A percentile compares a stretch with the other conserved stretches of the same genome.
phyloP scores from a whole-genome alignment of 2,329 filamentous ascomycete genomes.

The Colletotrichum salicis region DNA sequence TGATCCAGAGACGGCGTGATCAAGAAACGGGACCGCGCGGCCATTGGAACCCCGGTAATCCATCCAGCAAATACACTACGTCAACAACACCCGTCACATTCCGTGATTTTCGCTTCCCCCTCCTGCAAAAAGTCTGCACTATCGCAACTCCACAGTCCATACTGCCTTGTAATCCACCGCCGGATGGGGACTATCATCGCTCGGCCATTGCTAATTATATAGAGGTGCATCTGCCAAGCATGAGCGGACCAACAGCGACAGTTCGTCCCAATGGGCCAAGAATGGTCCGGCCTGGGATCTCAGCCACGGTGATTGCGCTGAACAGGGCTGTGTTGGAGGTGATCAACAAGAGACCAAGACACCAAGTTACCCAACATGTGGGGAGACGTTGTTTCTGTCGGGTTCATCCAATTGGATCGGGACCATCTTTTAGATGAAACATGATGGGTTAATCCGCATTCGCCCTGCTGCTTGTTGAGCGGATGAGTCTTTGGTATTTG shows the following conservation, averaged over 20 bases:
- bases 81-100: conserved; percentile 8
- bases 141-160: conserved; percentile 22
- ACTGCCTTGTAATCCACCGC: conserved; percentile 1
- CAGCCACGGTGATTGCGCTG: conserved; percentile 35
- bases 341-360: conserved; percentile 14
- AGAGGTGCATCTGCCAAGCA: conserved; percentile 28
- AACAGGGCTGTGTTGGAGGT: conserved; percentile 26
- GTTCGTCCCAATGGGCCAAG: conserved; percentile 31
- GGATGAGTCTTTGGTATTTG: neutral
- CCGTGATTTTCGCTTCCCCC: neutral
- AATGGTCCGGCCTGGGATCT: conserved; percentile 7
- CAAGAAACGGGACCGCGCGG: neutral
- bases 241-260: conserved; percentile 22
- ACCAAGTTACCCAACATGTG: conserved; percentile 1
- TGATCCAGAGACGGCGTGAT: neutral
- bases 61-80: neutral
- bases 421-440: neutral
- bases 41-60: neutral
- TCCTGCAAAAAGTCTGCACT: conserved; percentile 20
- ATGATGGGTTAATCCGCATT: neutral
- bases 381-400: neutral
- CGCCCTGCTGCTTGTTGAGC: neutral
- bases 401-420: neutral
- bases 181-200: conserved; percentile 5
- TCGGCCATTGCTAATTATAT: conserved; percentile 31